These are phyloP conservation scores for Panaeolus papilionaceus DNA, from an alignment of 768 basidiomycete species.

Conservation along the genomic window DNA sequence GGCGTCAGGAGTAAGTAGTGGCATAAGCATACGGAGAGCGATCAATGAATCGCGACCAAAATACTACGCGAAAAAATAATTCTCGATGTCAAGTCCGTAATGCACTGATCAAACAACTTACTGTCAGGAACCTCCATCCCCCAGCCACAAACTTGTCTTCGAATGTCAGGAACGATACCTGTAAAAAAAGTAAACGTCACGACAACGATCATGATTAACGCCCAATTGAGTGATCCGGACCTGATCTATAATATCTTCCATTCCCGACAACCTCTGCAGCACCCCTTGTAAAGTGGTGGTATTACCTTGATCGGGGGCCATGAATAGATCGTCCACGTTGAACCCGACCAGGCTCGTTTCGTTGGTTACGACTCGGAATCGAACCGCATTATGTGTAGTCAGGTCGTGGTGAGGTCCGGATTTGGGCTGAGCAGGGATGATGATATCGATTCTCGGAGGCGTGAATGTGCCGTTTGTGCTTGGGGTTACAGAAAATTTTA, in stretches of 20 bases:
- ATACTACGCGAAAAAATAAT: constrained; percentile 26
- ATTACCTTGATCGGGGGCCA: constrained; percentile 34
- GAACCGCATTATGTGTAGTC: constrained; percentile 24
- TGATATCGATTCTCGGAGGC: constrained; percentile 42
- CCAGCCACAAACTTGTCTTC: constrained; percentile 47
- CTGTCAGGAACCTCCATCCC: constrained; percentile 52
- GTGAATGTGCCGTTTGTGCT: constrained; percentile 36
- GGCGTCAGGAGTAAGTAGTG: constrained; percentile 43
- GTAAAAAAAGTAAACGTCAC: neutral
- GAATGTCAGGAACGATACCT: constrained; percentile 49
- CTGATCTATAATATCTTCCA: constrained; percentile 23
- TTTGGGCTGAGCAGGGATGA: constrained; percentile 29
- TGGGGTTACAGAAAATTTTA: constrained; percentile 39
- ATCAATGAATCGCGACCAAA: constrained; percentile 49
- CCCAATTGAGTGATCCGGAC: constrained; percentile 25
- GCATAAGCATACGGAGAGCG: constrained; percentile 47
- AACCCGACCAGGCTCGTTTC: constrained; percentile 43
- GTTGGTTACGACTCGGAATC: constrained; percentile 43
- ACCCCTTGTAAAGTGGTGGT: constrained; percentile 32
- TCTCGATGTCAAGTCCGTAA: neutral
- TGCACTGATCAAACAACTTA: constrained; percentile 18
- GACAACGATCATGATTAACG: constrained; percentile 6
- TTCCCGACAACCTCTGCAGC: constrained; percentile 33
- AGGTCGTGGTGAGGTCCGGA: constrained; percentile 11
- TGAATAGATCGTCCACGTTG: constrained; percentile 38